Conservation (phyloP, 2,329 filamentous ascomycete genomes). For the Fusarium avenaceum region DNA sequence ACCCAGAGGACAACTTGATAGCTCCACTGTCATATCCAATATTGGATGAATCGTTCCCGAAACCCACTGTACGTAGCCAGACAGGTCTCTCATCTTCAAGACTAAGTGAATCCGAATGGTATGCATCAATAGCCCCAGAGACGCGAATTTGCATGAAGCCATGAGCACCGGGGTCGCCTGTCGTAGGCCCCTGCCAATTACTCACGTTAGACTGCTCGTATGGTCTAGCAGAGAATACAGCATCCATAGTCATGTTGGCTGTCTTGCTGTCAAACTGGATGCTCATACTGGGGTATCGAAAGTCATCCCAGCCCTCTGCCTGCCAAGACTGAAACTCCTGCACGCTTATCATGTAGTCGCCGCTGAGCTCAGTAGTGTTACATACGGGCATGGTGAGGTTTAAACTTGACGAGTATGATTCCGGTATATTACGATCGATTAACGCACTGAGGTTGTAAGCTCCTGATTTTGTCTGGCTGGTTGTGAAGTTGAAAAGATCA, state of each 20-base stretch:
- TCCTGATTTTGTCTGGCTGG: not conserved
- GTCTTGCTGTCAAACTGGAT: conserved; percentile 15
- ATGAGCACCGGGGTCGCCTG: rapidly evolving
- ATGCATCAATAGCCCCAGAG: not conserved
- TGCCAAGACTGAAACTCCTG: not conserved
- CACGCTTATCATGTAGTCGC: not conserved
- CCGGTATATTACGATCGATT: not conserved
- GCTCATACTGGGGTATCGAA: not conserved
- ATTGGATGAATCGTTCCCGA: conserved; percentile 8
- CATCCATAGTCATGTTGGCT: not conserved
- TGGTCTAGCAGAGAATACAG: not conserved
- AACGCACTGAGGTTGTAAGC: not conserved
- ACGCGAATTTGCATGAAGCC: not conserved
- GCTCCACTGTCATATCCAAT: not conserved
- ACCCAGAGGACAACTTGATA: not conserved
- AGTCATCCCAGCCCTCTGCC: conserved; percentile 2
- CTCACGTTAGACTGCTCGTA: not conserved
- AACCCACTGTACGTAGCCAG: conserved; percentile 11
- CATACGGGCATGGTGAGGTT: conserved; percentile 13
- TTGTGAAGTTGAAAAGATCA: conserved; percentile 10
- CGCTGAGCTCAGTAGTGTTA: not conserved
- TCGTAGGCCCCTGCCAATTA: rapidly evolving
- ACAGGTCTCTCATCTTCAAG: not conserved
- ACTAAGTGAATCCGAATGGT: conserved; percentile 6
- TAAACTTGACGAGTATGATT: not conserved